Base-by-base conservation (phyloP, 805 yeast genomes). In the Sugiyamaella americana region DNA sequence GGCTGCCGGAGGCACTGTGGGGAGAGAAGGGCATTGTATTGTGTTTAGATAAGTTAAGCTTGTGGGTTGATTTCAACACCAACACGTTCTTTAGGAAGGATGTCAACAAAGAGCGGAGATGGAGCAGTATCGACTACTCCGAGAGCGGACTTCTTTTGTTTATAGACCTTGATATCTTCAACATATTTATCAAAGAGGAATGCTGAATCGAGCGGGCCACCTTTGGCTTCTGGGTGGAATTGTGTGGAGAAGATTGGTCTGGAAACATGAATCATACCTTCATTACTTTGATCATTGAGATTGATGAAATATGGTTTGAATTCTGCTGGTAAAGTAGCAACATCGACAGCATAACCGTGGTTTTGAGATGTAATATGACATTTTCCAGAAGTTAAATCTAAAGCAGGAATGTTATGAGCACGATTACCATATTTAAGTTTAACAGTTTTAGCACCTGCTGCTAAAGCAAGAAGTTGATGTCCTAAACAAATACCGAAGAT, bases 161-260 rank as follows among this genome's bases (percentile, higher is more conserved):
- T 64, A 73, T 77, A 87, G 40, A 68, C 69, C 40, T 70, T 73
- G 53, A 93, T 82, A 60, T 82, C 74, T 34, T 72, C 76, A 58
- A 93, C 80, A 69, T 86, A 93, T 67, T 81, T 87, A 73, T 93
- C 98, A 58, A 93, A 93, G 66, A 93, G 73, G 69, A 80, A 87
- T 2, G 87, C 77, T 11, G 96, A 85, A 68, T 93, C 99, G 60
- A 84, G 75, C 49, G 99, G 99, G 58, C 99, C 99, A 59, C 98
- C 98, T 71, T 88, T 91, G 48, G 98, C 98, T 69, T 93, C 99
- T 41, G 99, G 99, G 66, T 93, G 99, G 77, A 93, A 93, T 69
- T 93, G 98, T 2, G 96, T 87, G 34, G 96, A 87, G 71, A 91
- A 93, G 47, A 91, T 85, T 44, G 99, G 99, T 65, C 79, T 83